Conservation (phyloP, 805 yeast genomes). For the Vanderwaltozyma tropicalis region DNA sequence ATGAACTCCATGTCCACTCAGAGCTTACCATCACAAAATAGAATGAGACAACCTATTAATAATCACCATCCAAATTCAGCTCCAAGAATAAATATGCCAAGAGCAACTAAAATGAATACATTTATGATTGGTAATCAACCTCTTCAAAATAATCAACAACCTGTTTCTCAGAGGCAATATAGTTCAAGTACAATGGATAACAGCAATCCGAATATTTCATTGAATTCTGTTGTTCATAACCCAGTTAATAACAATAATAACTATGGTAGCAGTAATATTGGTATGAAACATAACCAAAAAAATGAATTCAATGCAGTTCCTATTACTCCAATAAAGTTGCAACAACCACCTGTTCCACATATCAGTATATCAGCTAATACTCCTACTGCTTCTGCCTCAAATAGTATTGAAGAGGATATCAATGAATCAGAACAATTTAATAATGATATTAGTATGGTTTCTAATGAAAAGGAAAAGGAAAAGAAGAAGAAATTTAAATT, state of each 20-base stretch:
- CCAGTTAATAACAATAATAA: slow-evolving; percentile 1
- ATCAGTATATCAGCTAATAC: neutral
- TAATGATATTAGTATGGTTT: no score
- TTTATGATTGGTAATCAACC: slow-evolving; percentile 5
- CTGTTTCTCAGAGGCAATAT: slow-evolving; percentile 15
- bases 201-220: slow-evolving; percentile 14
- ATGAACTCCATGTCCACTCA: slow-evolving; percentile 22
- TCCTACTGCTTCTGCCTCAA: neutral
- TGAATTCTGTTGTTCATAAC: slow-evolving; percentile 17
- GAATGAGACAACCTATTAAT: slow-evolving; percentile 9
- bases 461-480: neutral
- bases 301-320: neutral
- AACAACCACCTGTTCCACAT: neutral
- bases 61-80: neutral
- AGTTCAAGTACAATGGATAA: slow-evolving; percentile 15
- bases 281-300: neutral
- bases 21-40: slow-evolving; percentile 10
- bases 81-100: slow-evolving; percentile 9
- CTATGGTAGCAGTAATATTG: neutral
- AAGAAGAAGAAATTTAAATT: slow-evolving; percentile 5
- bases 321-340: neutral
- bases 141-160: slow-evolving; percentile 3
- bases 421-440: no score
- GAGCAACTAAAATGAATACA: slow-evolving; percentile 5
- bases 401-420: no score